phyloP scores from a whole-genome alignment of 805 yeast species.

The Komagataella kurtzmanii region DNA sequence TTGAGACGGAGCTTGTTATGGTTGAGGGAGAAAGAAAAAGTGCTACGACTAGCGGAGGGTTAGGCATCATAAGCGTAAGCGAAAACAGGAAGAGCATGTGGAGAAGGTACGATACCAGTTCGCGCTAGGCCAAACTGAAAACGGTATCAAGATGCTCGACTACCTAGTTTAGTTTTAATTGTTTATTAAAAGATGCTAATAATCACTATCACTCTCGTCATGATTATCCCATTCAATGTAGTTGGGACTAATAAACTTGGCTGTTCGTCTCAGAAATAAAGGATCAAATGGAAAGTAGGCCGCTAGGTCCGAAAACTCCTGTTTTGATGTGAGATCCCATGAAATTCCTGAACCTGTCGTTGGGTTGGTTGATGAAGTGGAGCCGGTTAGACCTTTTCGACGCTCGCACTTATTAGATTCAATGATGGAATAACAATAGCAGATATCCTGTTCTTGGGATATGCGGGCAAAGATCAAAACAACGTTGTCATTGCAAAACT shows the following conservation, averaged over 20 bases:
- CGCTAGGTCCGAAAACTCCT: constrained; percentile 79
- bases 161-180: background rate
- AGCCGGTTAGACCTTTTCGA: constrained; percentile 29
- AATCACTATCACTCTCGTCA: constrained; percentile 27
- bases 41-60: background rate
- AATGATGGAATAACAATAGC: constrained; percentile 86
- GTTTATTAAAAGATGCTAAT: background rate
- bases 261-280: constrained; percentile 51
- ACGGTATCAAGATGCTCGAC: background rate
- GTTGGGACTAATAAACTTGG: constrained; percentile 35
- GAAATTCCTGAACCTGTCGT: background rate
- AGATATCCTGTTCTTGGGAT: constrained; percentile 79
- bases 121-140: background rate
- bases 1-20: background rate
- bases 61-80: background rate
- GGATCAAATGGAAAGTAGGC: constrained; percentile 98
- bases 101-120: background rate
- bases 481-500: constrained; percentile 87
- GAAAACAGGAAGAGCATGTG: background rate
- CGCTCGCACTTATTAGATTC: constrained; percentile 77
- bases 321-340: constrained; percentile 34
- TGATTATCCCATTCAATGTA: constrained; percentile 81
- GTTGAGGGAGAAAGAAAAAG: background rate
- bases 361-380: constrained; percentile 2
- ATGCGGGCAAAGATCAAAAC: constrained; percentile 88